Evolutionary conservation across 495 filamentous ascomycete species (phyloP), one percentile per base, ranked within the genome.

Genomic region (Neurospora discreta): DNA sequence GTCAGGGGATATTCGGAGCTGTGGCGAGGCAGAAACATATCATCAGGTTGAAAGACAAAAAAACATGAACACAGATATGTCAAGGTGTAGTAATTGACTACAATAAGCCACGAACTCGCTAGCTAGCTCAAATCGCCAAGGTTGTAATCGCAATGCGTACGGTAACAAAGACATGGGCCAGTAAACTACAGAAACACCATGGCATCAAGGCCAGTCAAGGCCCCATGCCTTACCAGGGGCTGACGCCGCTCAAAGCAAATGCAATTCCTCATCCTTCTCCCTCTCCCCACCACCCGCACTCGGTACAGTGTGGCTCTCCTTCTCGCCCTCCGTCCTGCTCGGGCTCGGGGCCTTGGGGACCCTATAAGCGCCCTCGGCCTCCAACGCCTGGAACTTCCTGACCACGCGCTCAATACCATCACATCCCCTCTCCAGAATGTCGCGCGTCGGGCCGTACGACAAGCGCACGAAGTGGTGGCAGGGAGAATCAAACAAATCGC

Each of bases 391-490:
- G 52, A 65, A 65, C 15, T 65, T 65, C 23, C 52, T 26, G 2
- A 94, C 81, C 40, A 97, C 91, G 46, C 91, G 84, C 86, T 97
- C 93, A 76, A 98, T 97, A 44, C 91, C 93, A 80, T 97, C 92
- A 72, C 96, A 85, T 58, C 95, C 95, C 84, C 86, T 91, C 85
- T 89, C 88, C 58, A 98, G 81, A 23, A 87, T 87, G n/a, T 95
- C 93, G 91, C 95, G 93, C 79, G 87, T 90, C 5, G 95, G 95
- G 0, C 95, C 95, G 78, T 98, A 98, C 68, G 91, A 94, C 76
- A 97, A 84, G 60, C 95, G 88, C 60, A 98, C 93, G 81, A 95
- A 98, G 82, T 94, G 95, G 81, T 98, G 95, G 81, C 95, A 98
- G 68, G 95, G 95, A 67, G 89, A 92, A 80, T 98, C 95, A 76